Evolutionary conservation across 352 stramenopile genomes (phyloP).

Genomic region (Phytopythium sindhum): DNA sequence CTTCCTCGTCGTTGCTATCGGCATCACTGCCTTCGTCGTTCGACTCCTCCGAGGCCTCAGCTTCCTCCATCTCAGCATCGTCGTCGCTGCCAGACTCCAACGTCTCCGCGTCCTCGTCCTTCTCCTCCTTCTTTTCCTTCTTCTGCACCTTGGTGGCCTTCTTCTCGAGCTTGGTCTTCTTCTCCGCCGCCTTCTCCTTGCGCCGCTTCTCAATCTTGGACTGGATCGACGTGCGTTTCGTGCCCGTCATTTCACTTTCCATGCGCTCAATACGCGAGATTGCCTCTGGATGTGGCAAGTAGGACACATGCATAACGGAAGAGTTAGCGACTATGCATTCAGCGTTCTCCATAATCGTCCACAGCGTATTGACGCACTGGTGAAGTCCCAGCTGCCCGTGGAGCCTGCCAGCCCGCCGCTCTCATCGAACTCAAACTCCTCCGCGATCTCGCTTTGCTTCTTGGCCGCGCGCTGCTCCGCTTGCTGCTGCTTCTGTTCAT

Average conservation of each 20-base stretch:
- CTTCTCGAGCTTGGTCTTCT: conserved; percentile 51
- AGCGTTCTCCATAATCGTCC: neutral
- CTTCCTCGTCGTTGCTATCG: conserved; percentile 22
- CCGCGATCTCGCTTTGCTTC: conserved; percentile 63
- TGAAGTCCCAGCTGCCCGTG: conserved; percentile 82
- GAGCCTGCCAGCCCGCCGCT: conserved; percentile 41
- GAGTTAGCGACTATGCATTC: neutral
- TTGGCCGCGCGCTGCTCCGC: conserved; percentile 32
- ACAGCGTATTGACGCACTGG: conserved; percentile 29
- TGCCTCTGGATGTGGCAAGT: conserved; percentile 29
- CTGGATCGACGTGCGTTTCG: conserved; percentile 82
- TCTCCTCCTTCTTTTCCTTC: conserved; percentile 24
- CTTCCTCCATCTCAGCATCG: conserved; percentile 16
- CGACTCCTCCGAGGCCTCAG: conserved; percentile 2
- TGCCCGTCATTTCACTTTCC: conserved; percentile 52
- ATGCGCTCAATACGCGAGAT: conserved; percentile 84
- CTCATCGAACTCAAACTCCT: conserved; percentile 87
- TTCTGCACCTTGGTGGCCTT: conserved; percentile 39
- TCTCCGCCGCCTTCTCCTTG: conserved; percentile 66
- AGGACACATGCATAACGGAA: neutral
- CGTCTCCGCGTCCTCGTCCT: conserved; percentile 12
- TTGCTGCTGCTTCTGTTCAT: conserved; percentile 39
- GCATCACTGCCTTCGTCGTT: conserved; percentile 28
- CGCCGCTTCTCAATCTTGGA: conserved; percentile 82
- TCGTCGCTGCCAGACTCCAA: conserved; percentile 12